Base-by-base conservation (phyloP, 169 alveolate species). In the Cyclospora cayetanensis region DNA sequence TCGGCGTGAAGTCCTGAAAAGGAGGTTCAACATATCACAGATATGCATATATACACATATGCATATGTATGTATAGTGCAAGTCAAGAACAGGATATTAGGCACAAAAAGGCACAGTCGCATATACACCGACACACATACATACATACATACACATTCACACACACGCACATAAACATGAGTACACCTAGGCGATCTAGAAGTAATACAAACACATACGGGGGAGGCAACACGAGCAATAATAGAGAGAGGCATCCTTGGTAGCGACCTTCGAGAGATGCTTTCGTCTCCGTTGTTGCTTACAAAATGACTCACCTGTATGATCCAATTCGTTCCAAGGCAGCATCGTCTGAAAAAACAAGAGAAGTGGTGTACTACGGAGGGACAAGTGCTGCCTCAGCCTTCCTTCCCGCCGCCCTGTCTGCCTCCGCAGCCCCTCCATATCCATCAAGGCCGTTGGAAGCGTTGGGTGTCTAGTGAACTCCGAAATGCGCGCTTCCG, bases 311-410 rank as follows among this genome's bases (percentile, higher is more conserved):
- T 82, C 76, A 84, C 91, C 91, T 18, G 91, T 52, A 29, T 27
- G 50, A 68, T 84, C 91, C 83, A 84, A 22, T 27, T 55, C 72
- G 4, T 63, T 84, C 91, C 91, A 84, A 29, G 91, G 91, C 35
- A 84, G 76, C 12, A 84, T 31, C 0, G 91, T 84, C 68, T 84
- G 76, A 25, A 84, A 29, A 46, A 84, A 84, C 20, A 84, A 5
- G 20, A 84, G n/a, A 3, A 84, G 41, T 1, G 91, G 91, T 4
- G 65, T 52, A 20, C 74, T 41, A n/a, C 42, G n/a, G 27, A 84
- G 60, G 11, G 83, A 63, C 70, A 84, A 65, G 27, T 63, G 72
- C 72, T 27, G 43, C 80, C 46, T 25, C 80, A 18, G 22, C 25
- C 80, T n/a, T 11, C 80, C 18, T 15, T 43, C 2, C 18, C 55